These are phyloP conservation scores for Cantharellus cinnabarinus DNA, from an alignment of 768 basidiomycete species.

Conservation along the genomic window DNA sequence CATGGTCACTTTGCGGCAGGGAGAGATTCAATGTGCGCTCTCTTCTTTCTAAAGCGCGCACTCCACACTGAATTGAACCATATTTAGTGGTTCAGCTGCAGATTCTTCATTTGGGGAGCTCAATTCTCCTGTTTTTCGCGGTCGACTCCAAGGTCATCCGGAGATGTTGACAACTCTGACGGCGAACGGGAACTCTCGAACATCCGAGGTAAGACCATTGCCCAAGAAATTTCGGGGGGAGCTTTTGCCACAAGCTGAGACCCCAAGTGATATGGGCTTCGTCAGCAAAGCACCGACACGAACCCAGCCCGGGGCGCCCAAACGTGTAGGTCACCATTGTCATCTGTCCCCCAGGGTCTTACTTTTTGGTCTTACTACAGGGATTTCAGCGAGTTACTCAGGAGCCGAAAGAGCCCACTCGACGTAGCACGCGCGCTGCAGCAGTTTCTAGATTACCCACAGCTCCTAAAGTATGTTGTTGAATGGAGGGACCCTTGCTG, in stretches of 20 bases:
- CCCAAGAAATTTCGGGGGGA: too few species aligned
- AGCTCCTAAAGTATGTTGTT: background rate
- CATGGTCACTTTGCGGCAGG: background rate
- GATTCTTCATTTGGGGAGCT: background rate
- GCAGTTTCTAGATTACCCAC: background rate
- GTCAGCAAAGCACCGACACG: background rate
- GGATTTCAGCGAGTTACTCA: background rate
- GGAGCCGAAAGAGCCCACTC: conserved; percentile 20
- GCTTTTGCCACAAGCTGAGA: too few species aligned
- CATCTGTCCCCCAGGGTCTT: too few species aligned
- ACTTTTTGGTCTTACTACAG: too few species aligned
- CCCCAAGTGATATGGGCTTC: too few species aligned
- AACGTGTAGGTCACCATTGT: too few species aligned
- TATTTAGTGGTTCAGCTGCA: background rate
- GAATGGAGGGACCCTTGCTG: too few species aligned
- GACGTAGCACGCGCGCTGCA: background rate
- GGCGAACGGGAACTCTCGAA: too few species aligned
- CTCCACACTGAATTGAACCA: too few species aligned
- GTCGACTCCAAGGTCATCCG: too few species aligned
- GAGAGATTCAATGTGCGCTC: background rate
- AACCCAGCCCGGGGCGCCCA: background rate
- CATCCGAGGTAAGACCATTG: too few species aligned
- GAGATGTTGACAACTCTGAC: too few species aligned
- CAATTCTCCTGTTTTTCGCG: background rate
- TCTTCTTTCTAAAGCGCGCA: background rate